Percentiles rank a stretch among this genome's conserved stretches.
Conservation (phyloP, 805 yeast species). For the Candida silvicultrix region DNA sequence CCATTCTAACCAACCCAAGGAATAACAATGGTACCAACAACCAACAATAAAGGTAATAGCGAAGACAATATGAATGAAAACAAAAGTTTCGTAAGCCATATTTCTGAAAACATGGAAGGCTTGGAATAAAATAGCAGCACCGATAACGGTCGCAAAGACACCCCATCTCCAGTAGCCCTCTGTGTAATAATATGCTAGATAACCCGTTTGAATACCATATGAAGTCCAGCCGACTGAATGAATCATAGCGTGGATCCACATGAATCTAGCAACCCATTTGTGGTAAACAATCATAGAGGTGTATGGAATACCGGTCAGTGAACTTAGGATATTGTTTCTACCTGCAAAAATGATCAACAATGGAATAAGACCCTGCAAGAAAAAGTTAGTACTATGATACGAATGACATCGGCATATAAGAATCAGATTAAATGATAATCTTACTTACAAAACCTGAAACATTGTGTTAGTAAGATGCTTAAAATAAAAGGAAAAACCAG, state of each 20-base stretch:
- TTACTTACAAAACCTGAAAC: too few species aligned
- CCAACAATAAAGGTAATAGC: constrained; percentile 48
- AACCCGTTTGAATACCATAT: constrained; percentile 5
- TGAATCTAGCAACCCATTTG: constrained; percentile 50
- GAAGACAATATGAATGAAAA: constrained; percentile 49
- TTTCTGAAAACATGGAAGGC: constrained; percentile 47
- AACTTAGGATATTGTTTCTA: constrained; percentile 58
- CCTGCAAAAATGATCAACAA: constrained; percentile 57
- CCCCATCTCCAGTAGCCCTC: constrained; percentile 29
- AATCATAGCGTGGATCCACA: constrained; percentile 20
- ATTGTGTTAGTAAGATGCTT: too few species aligned
- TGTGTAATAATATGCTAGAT: constrained; percentile 3
- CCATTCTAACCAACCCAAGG: constrained; percentile 48
- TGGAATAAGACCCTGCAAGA: constrained; percentile 48
- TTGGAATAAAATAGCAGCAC: constrained; percentile 39
- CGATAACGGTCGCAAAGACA: constrained; percentile 35
- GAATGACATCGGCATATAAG: too few species aligned
- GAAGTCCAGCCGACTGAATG: constrained; percentile 15
- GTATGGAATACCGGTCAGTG: constrained; percentile 57
- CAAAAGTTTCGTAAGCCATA: constrained; percentile 52
- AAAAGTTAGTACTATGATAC: too few species aligned
- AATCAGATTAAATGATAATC: too few species aligned
- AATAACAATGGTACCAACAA: constrained; percentile 52
- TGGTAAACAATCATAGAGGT: constrained; percentile 61
- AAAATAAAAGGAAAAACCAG: too few species aligned